Conservation (phyloP, 108 stramenopile genomes). For the Nitzschia sp. region DNA sequence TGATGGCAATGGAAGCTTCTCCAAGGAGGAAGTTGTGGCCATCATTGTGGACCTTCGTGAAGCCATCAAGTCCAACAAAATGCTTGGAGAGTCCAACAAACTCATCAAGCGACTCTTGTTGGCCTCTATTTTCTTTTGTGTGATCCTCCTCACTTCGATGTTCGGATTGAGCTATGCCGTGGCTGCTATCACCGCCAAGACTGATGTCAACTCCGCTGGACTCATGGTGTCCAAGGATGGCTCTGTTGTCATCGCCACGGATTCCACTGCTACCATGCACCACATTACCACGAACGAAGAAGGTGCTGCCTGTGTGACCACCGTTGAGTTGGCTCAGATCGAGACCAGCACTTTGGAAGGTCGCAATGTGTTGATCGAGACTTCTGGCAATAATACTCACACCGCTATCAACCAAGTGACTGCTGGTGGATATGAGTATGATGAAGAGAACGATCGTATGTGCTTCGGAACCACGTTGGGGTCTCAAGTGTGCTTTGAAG, state of each 20-base stretch:
- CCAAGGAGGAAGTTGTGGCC: conserved; percentile 19
- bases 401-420: not conserved
- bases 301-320: not conserved
- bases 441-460: not conserved
- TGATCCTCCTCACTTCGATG: conserved; percentile 13
- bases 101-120: conserved; percentile 10
- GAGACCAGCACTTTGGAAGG: not conserved
- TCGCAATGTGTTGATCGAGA: not conserved
- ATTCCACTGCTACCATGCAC: conserved; percentile 3
- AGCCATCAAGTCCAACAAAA: conserved; percentile 19
- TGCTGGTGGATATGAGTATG: not conserved
- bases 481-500: not conserved
- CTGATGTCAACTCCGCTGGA: conserved; percentile 1
- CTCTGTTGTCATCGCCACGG: not conserved
- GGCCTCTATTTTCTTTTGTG: not conserved
- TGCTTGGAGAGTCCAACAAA: conserved; percentile 19
- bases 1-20: conserved; percentile 19
- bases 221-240: conserved; percentile 9
- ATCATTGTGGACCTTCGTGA: conserved; percentile 19
- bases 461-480: not conserved
- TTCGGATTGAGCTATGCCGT: conserved; percentile 19
- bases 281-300: not conserved
- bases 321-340: not conserved
- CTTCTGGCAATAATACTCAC: not conserved
- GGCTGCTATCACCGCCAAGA: conserved; percentile 10